A percentile compares a stretch with the other conserved stretches of the same genome.
These are phyloP conservation scores for Funneliformis mosseae DNA, from an alignment of 192 early-diverging fungal genomes.

Conservation along the genomic window DNA sequence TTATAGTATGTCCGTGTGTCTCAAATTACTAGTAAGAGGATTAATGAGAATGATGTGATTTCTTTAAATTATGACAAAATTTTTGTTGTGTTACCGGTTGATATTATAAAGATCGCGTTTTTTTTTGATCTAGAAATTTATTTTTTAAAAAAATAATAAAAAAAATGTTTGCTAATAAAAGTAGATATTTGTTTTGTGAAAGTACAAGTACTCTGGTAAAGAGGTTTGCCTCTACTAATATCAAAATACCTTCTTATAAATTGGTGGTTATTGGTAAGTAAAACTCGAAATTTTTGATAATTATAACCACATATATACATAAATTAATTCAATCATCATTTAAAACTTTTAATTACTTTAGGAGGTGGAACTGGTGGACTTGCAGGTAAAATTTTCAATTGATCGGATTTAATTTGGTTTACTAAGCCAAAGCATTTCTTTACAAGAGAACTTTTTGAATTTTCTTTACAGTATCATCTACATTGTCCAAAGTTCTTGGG, in stretches of 20 bases:
- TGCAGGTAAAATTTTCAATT: constrained; percentile 39
- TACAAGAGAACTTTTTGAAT: not conserved
- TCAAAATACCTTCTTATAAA: constrained; percentile 47
- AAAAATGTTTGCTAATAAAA: not conserved
- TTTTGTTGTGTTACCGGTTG: no score
- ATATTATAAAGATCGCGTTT: not conserved
- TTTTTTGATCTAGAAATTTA: not conserved
- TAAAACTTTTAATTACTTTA: constrained; percentile 32
- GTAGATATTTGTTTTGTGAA: not conserved
- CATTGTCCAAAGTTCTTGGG: constrained; percentile 64
- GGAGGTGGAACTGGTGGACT: constrained; percentile 61
- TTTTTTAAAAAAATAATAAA: not conserved
- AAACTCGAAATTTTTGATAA: not conserved
- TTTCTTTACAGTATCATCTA: constrained; percentile 64
- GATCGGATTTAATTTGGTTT: not conserved
- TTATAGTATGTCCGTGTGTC: no score
- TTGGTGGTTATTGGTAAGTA: constrained; percentile 53
- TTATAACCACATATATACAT: not conserved
- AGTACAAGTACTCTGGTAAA: not conserved
- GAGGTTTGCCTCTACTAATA: constrained; percentile 2
- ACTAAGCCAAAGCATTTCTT: not conserved
- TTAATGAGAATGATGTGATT: no score
- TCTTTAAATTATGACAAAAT: no score
- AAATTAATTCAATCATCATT: not conserved
- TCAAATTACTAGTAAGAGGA: no score